Evolutionary conservation across 352 stramenopile genomes (phyloP), one percentile per base, ranked within the genome.

Genomic region (Globisporangium cylindrosporum): DNA sequence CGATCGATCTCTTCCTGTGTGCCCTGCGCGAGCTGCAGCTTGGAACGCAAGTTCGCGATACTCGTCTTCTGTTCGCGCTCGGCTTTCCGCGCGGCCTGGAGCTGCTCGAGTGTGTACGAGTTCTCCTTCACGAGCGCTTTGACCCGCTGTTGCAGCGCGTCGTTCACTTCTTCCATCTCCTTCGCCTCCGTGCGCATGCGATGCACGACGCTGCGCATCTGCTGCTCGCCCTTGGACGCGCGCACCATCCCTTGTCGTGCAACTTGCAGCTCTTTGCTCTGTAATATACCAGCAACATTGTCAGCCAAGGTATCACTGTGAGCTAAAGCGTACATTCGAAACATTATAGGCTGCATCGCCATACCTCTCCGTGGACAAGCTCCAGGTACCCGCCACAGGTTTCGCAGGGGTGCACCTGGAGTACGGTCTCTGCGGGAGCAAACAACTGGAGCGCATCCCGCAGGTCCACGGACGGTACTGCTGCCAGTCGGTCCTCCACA

Each of bases 61-160:
- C 78, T 79, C 3, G 79, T 72, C 41, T 92, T 91, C 68, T 93
- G 87, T 49, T 92, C 84, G 18, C 82, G 79, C 67, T 94, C 87
- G n/a, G 75, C 79, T 56, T 89, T 91, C 3, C 85, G 83, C 15
- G 82, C 76, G 1, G 77, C 78, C 65, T 92, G 83, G 6, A 94
- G 73, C 59, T 93, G 87, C 70, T 93, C 87, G 18, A 92, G 72
- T 24, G 84, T 86, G 67, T 91, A 92, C 22, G 84, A 77, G 57
- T 90, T 92, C 68, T 94, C 84, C 65, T 91, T 92, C 54, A 80
- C 71, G 12, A 93, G 65, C n/a, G 82, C 74, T n/a, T 89, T 90
- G 24, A 94, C 76, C 3, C 81, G 79, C 57, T 92, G 84, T 66
- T 91, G 79, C n/a, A 94, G 68, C 14, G 84, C 84, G 1, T 92